These are phyloP conservation scores for Pythium oligandrum DNA, from an alignment of 352 stramenopile genomes.

Conservation along the genomic window DNA sequence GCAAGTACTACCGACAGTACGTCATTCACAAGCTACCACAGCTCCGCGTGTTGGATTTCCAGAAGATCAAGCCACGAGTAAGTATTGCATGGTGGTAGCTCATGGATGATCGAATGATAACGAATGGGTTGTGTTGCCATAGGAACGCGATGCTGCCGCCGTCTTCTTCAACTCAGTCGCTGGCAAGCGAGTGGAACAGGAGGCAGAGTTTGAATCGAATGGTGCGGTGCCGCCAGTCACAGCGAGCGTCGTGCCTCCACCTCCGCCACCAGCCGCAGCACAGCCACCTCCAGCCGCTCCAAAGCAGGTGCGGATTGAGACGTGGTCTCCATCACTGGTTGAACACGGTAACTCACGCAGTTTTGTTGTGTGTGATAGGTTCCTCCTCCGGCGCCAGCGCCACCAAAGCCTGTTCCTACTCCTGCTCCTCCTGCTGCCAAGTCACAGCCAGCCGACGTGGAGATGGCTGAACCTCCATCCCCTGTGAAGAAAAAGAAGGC, in stretches of 20 bases:
- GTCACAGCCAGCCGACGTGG: constrained; percentile 4
- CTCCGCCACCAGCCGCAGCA: constrained; percentile 13
- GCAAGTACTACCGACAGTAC: constrained; percentile 91
- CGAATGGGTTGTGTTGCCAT: constrained; percentile 7
- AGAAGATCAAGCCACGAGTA: constrained; percentile 75
- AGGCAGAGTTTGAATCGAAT: constrained; percentile 25
- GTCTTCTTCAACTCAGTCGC: constrained; percentile 75
- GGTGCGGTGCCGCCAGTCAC: constrained; percentile 5
- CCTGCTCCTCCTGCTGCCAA: too few relatives aligned
- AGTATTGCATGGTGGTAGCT: constrained; percentile 19
- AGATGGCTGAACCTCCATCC: constrained; percentile 6
- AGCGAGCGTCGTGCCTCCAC: constrained; percentile 5
- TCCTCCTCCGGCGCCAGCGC: constrained; percentile 4
- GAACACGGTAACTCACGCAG: too few relatives aligned
- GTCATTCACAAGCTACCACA: constrained; percentile 89
- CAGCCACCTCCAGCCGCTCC: constrained; percentile 25
- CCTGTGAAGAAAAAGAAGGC: constrained; percentile 6
- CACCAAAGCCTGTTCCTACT: constrained; percentile 2
- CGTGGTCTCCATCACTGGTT: too few relatives aligned
- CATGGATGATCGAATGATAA: background rate
- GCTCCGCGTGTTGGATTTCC: constrained; percentile 83
- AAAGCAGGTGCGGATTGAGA: constrained; percentile 2
- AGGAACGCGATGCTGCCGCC: constrained; percentile 73
- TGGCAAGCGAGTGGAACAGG: constrained; percentile 57
- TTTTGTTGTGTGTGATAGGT: background rate